phyloP scores from a whole-genome alignment of 768 basidiomycete genomes.

The Suillus clintonianus region DNA sequence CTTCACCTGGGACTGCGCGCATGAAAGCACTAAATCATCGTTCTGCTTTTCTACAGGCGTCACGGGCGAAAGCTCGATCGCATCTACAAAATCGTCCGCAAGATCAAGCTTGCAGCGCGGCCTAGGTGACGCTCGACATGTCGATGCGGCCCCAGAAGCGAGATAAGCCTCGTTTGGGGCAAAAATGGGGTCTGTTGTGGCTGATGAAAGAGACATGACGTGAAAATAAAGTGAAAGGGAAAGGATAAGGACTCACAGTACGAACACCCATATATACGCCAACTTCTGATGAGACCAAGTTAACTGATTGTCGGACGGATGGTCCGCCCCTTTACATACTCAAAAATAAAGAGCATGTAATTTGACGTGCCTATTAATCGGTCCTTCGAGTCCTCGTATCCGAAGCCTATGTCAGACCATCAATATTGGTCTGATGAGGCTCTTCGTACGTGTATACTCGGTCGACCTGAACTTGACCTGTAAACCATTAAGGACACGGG shows the following conservation, averaged over 20 bases:
- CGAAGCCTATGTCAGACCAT: background rate
- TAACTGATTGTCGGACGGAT: background rate
- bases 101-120: conserved; percentile 5
- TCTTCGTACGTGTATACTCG: background rate
- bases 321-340: conserved; percentile 4
- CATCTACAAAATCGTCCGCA: background rate
- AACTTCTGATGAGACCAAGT: background rate
- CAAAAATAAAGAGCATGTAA: conserved; percentile 1
- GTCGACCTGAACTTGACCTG: background rate
- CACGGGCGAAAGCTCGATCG: conserved; percentile 1
- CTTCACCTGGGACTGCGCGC: background rate
- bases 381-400: background rate
- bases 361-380: background rate
- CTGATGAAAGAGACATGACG: background rate
- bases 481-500: background rate
- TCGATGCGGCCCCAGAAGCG: conserved; percentile 5
- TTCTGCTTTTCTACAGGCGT: background rate
- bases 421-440: background rate
- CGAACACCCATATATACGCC: background rate
- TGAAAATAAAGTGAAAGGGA: background rate
- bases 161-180: conserved; percentile 4
- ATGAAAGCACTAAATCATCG: background rate
- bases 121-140: conserved; percentile 3
- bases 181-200: background rate
- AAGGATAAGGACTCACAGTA: background rate